Percentiles rank a stretch among this genome's conserved stretches.
Conservation (phyloP, 2,329 filamentous ascomycete species). For the Apiospora marii region DNA sequence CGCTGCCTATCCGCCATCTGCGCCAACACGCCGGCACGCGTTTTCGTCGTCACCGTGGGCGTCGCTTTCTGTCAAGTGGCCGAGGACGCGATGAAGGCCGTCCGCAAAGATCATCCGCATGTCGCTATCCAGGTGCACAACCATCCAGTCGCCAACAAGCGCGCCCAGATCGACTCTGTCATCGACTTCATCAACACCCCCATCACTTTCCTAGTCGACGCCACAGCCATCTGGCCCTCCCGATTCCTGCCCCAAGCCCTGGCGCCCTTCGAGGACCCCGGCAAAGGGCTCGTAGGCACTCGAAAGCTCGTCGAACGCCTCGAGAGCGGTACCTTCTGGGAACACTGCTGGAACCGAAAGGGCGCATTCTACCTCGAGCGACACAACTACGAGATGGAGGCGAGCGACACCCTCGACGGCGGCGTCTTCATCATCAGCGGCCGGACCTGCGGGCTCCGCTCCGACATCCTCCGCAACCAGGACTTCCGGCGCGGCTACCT, state of each 20-base stretch:
- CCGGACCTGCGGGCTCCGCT: slow-evolving; percentile 60
- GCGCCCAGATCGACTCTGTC: slow-evolving; percentile 53
- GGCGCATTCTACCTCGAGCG: slow-evolving; percentile 66
- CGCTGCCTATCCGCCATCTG: slow-evolving; percentile 51
- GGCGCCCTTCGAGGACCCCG: slow-evolving; percentile 51
- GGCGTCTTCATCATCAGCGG: slow-evolving; percentile 67
- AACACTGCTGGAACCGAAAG: slow-evolving; percentile 60
- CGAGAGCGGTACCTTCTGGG: not conserved
- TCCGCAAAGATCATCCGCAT: slow-evolving; percentile 27
- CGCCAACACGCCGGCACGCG: slow-evolving; percentile 44
- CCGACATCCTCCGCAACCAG: slow-evolving; percentile 53
- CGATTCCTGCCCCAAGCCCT: slow-evolving; percentile 52
- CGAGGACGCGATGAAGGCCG: slow-evolving; percentile 25
- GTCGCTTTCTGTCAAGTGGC: slow-evolving; percentile 35
- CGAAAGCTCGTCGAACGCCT: slow-evolving; percentile 55
- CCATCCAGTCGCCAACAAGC: slow-evolving; percentile 52
- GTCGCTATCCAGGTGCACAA: slow-evolving; percentile 43
- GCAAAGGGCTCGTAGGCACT: slow-evolving; percentile 63
- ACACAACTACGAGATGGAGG: slow-evolving; percentile 68
- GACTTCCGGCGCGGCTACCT: slow-evolving; percentile 54
- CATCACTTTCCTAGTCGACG: slow-evolving; percentile 58
- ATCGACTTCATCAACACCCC: slow-evolving; percentile 46
- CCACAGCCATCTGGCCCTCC: slow-evolving; percentile 47
- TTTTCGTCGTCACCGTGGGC: slow-evolving; percentile 57
- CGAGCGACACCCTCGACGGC: slow-evolving; percentile 64